A percentile compares a stretch with the other conserved stretches of the same genome.
Conservation (phyloP, 2,329 filamentous ascomycete genomes). For the Alternaria sp. region DNA sequence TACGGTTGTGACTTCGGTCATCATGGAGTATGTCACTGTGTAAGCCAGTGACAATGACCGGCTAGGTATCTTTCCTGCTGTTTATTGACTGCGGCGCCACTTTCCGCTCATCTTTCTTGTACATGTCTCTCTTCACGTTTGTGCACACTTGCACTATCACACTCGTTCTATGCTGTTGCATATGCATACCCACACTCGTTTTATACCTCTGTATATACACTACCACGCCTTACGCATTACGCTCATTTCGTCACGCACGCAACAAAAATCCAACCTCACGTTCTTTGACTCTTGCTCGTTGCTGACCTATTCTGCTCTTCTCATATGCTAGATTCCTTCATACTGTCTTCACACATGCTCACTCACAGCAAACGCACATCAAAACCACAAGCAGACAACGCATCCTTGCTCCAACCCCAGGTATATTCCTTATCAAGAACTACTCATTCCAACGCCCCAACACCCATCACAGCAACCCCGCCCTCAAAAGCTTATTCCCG, state of each 20-base stretch:
- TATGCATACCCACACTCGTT: not conserved
- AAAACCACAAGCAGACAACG: not conserved
- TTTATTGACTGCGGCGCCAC: no score
- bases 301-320: not conserved
- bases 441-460: not conserved
- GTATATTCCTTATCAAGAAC: not conserved
- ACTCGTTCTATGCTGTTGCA: not conserved
- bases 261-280: not conserved
- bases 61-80: not conserved
- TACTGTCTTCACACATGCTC: not conserved
- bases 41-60: not conserved
- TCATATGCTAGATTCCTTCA: not conserved
- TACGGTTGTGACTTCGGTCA: constrained; percentile 20
- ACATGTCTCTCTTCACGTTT: not conserved
- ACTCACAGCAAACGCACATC: not conserved
- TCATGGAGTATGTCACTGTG: constrained; percentile 26
- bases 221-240: not conserved
- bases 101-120: not conserved
- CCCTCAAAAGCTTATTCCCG: constrained; percentile 55
- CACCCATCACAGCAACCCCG: constrained; percentile 31
- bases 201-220: not conserved
- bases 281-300: not conserved
- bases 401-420: no score
- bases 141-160: constrained; percentile 3
- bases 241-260: not conserved